Conservation (phyloP, 225 moss, liverwort and hornwort genomes). For the Sphagnum contortum region DNA sequence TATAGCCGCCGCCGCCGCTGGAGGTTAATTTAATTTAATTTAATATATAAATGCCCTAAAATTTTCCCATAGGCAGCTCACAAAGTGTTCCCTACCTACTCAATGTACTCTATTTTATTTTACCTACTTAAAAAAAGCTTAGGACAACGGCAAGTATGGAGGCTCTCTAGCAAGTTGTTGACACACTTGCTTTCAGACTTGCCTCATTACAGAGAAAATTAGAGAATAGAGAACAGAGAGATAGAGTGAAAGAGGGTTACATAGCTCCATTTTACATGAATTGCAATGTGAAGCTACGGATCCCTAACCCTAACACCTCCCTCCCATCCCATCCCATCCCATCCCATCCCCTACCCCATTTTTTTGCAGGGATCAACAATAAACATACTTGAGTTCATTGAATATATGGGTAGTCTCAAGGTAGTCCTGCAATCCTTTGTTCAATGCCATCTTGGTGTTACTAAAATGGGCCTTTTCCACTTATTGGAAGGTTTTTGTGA, state of each 20-base stretch:
- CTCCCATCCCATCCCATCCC: too few relatives aligned
- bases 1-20: slow-evolving; percentile 31
- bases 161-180: too few relatives aligned
- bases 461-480: too few relatives aligned
- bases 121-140: neutral
- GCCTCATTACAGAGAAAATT: neutral
- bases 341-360: neutral
- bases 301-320: neutral
- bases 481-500: too few relatives aligned
- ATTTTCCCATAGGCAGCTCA: neutral
- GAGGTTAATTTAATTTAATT: slow-evolving; percentile 7
- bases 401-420: too few relatives aligned
- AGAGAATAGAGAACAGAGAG: too few relatives aligned
- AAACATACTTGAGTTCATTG: neutral
- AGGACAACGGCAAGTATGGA: slow-evolving; percentile 5
- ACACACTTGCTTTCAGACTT: neutral
- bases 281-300: slow-evolving; percentile 11
- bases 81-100: neutral
- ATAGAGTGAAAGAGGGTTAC: slow-evolving; percentile 1
- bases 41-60: neutral
- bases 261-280: slow-evolving; percentile 14
- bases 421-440: too few relatives aligned
- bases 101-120: neutral
- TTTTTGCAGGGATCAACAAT: slow-evolving; percentile 25
- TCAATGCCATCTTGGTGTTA: too few relatives aligned